phyloP scores from a whole-genome alignment of 441 rosid species.

The Raphanus hybrid region DNA sequence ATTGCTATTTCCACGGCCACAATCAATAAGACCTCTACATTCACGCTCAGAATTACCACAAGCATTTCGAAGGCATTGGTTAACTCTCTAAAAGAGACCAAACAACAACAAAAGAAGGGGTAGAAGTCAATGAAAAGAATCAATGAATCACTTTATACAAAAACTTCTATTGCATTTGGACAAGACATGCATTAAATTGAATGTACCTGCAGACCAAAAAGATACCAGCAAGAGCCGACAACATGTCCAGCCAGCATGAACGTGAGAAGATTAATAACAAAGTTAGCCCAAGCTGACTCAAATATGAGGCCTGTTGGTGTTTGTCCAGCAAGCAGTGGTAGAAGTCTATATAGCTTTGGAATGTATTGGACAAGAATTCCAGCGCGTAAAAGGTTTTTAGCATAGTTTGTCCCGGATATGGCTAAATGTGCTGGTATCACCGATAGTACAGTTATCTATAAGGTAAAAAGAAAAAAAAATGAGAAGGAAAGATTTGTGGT shows the following conservation, averaged over 20 bases:
- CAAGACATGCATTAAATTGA: neutral
- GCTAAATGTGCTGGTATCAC: slow-evolving; percentile 52
- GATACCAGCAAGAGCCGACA: slow-evolving; percentile 89
- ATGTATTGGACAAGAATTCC: slow-evolving; percentile 74
- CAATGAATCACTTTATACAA: neutral
- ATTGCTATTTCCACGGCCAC: slow-evolving; percentile 48
- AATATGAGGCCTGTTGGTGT: slow-evolving; percentile 78
- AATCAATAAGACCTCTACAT: slow-evolving; percentile 60
- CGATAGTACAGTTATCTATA: slow-evolving; percentile 63
- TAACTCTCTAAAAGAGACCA: slow-evolving; percentile 64
- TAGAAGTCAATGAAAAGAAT: slow-evolving; percentile 1
- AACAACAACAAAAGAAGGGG: neutral
- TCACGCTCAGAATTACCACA: slow-evolving; percentile 36
- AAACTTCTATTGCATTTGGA: neutral
- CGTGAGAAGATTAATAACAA: slow-evolving; percentile 81
- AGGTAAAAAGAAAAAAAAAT: neutral
- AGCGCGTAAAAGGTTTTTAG: slow-evolving; percentile 70
- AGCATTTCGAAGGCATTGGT: slow-evolving; percentile 76
- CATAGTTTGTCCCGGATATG: slow-evolving; percentile 64
- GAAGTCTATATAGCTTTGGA: slow-evolving; percentile 76
- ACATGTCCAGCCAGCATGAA: slow-evolving; percentile 78
- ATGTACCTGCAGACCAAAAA: neutral
- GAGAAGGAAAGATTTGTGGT: neutral
- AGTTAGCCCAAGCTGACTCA: slow-evolving; percentile 93
- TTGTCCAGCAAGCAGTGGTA: slow-evolving; percentile 77